Percentiles rank a stretch among this genome's conserved stretches.
phyloP scores from a whole-genome alignment of 176 grass and related monocot genomes.

The Dactylis glomerata region DNA sequence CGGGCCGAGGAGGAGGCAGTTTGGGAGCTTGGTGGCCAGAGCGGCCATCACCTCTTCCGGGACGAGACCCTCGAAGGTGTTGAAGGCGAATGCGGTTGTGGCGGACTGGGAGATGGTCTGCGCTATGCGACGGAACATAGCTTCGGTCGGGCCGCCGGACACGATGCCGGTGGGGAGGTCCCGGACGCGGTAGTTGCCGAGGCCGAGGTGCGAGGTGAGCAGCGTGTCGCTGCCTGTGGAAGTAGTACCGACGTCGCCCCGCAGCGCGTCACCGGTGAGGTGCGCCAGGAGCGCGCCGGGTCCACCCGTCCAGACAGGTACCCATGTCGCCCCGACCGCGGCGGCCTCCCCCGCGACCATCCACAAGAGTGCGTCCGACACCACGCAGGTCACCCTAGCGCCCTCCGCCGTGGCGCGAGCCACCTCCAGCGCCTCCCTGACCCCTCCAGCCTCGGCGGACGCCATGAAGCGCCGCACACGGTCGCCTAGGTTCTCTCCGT shows the following conservation, averaged over 20 bases:
- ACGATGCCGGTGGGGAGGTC: slow-evolving; percentile 47
- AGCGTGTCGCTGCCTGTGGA: background rate
- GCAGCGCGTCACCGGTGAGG: background rate
- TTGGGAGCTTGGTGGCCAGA: background rate
- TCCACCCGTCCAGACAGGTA: background rate
- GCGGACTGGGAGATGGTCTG: background rate
- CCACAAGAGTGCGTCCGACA: slow-evolving; percentile 1
- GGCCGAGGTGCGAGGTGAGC: background rate
- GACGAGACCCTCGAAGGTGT: slow-evolving; percentile 34
- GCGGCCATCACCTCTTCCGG: background rate
- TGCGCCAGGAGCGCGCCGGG: background rate
- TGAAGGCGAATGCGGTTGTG: slow-evolving; percentile 14
- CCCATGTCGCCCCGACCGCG: background rate
- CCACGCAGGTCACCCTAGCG: background rate
- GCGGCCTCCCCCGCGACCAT: background rate
- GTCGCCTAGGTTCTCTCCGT: no score
- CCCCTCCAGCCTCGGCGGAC: background rate
- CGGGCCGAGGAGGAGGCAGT: slow-evolving; percentile 23
- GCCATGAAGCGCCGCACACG: background rate
- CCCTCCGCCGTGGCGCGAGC: background rate
- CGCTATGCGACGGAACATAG: slow-evolving; percentile 16
- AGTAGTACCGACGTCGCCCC: background rate
- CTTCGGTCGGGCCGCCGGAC: background rate
- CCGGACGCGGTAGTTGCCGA: slow-evolving; percentile 10
- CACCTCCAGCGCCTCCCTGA: slow-evolving; percentile 9